Evolutionary conservation across 2,329 filamentous ascomycete genomes (phyloP).

Genomic region (Zymoseptoria crescenta): DNA sequence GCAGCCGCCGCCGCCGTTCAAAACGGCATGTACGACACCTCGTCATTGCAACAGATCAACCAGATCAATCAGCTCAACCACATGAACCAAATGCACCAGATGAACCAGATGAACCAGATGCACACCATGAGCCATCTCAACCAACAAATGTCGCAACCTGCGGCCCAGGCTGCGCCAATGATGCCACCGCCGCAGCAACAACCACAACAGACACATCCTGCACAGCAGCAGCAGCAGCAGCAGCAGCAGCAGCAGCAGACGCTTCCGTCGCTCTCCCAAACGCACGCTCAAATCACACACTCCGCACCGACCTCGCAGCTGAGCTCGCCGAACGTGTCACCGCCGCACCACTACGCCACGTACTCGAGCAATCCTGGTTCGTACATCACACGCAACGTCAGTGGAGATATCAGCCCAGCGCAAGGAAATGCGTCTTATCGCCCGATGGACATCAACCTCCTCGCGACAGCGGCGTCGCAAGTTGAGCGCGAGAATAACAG

Average conservation of each 20-base stretch:
- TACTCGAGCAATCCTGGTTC: constrained; percentile 52
- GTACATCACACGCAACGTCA: constrained; percentile 50
- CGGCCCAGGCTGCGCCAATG: constrained; percentile 5
- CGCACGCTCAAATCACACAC: constrained; percentile 76
- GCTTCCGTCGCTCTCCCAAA: constrained; percentile 33
- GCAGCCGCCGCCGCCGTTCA: constrained; percentile 47
- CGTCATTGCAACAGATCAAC: constrained; percentile 37
- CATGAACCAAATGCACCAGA: constrained; percentile 50
- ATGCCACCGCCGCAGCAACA: constrained; percentile 6
- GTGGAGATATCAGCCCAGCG: constrained; percentile 40
- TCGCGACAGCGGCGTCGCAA: constrained; percentile 62
- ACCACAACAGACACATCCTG: constrained; percentile 8
- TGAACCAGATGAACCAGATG: constrained; percentile 22
- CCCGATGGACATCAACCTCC: constrained; percentile 56
- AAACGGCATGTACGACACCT: constrained; percentile 43
- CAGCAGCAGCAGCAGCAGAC: constrained; percentile 9
- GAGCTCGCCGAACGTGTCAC: constrained; percentile 90
- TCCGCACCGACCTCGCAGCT: constrained; percentile 82
- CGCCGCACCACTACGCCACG: constrained; percentile 73
- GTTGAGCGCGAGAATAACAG: constrained; percentile 52
- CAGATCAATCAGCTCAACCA: constrained; percentile 67
- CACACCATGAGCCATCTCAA: constrained; percentile 18
- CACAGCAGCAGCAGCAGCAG: constrained; percentile 12
- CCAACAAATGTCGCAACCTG: constrained; percentile 8
- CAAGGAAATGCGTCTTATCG: constrained; percentile 32